phyloP scores from a whole-genome alignment of 176 grass and related monocot genomes.

The Oryza brachyantha region DNA sequence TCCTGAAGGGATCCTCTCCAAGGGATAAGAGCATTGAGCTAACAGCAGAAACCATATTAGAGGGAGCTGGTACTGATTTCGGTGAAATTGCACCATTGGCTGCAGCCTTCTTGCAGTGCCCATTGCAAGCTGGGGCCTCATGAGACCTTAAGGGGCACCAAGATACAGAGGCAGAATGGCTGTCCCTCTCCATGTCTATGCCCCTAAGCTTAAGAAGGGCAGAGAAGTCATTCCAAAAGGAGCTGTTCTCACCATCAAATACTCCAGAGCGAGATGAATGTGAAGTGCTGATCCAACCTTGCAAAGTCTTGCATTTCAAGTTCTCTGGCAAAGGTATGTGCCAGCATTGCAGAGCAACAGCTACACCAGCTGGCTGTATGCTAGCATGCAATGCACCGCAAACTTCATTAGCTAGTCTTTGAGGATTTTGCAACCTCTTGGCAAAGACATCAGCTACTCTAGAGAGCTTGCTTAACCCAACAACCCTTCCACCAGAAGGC shows the following conservation, averaged over 20 bases:
- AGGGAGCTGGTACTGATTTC: constrained; percentile 16
- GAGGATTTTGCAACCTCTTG: constrained; percentile 86
- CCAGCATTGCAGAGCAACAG: constrained; percentile 73
- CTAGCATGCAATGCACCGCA: constrained; percentile 66
- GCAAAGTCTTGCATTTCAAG: constrained; percentile 44
- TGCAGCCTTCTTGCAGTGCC: constrained; percentile 31
- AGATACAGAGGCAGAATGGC: constrained; percentile 27
- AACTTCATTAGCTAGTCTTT: constrained; percentile 73
- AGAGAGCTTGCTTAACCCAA: constrained; percentile 96
- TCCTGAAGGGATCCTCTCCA: constrained; percentile 82
- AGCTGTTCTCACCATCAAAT: constrained; percentile 60
- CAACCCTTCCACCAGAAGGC: constrained; percentile 65
- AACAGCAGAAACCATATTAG: constrained; percentile 80
- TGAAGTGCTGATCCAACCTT: constrained; percentile 56
- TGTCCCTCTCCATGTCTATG: constrained; percentile 41
- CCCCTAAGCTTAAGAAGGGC: constrained; percentile 71
- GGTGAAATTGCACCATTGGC: constrained; percentile 33
- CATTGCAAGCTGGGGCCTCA: constrained; percentile 43
- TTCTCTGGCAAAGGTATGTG: constrained; percentile 86
- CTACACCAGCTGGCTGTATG: constrained; percentile 87
- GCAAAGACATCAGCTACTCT: constrained; percentile 89
- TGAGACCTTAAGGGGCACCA: constrained; percentile 76
- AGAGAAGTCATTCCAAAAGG: constrained; percentile 77
- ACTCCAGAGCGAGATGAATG: constrained; percentile 66
- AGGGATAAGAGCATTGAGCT: constrained; percentile 60